Base-by-base conservation (phyloP, 768 basidiomycete genomes). In the Boletus fagicola region DNA sequence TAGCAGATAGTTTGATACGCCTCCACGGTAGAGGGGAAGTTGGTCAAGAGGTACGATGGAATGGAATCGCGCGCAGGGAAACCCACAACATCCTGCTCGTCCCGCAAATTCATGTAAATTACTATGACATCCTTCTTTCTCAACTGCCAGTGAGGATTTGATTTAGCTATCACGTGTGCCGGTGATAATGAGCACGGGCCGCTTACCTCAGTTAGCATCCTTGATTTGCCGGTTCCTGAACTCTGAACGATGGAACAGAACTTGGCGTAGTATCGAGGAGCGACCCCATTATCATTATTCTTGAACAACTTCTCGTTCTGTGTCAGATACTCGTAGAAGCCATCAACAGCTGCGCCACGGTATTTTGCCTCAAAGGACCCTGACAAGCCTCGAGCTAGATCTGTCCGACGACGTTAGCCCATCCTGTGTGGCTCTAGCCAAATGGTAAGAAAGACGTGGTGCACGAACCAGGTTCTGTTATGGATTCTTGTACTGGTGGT, bases 281-380 rank as follows among this genome's bases (percentile, higher is more conserved):
- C 3, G 2, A 16, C 1, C 5, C 10, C 10, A 13, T 16, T 13
- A 3, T 38, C 10, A 13, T 16, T 13, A 3, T 38, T 10, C 20
- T 8, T 36, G 45, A 56, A 61, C 6, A 30, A 3, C 22, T 24
- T 47, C 20, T 57, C 46, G 5, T 62, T 57, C 7, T 35, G 2
- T 12, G 53, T 43, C 11, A 62, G 1, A 38, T 62, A 62, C 20
- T 62, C 43, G 43, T 52, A 50, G 38, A 62, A 57, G 8, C 31
- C 59, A 2, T 52, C 51, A 1, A 43, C 39, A 0, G 52, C 56
- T 20, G 8, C 28, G 5, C 61, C 51, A 2, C 3, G 16, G 5
- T 54, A 61, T 10, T 12, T 13, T 1, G 33, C 40, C 22, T 18
- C n/a, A 8, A 61, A 61, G 11, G 49, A 22, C 2, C 1, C 26